Percentiles rank a stretch among this genome's conserved stretches.
Conservation (phyloP, 345 rosid species). For the Trapa incisa region DNA sequence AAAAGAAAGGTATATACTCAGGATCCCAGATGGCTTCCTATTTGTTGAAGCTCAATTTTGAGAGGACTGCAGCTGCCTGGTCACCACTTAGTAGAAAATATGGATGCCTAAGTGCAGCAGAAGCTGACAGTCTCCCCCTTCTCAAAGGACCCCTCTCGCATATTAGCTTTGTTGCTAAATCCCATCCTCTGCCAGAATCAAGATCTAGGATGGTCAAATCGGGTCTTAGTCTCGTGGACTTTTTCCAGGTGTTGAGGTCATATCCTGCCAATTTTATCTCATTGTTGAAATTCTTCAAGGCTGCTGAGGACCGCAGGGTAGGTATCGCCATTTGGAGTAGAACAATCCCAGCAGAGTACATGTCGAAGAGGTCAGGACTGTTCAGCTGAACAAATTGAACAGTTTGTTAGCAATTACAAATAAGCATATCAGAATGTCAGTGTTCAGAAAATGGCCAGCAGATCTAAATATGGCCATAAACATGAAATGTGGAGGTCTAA, state of each 20-base stretch:
- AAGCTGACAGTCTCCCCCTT: conserved; percentile 84
- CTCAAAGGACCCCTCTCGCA: conserved; percentile 69
- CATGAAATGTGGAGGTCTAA: background rate
- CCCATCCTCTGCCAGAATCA: conserved; percentile 96
- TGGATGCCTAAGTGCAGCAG: conserved; percentile 86
- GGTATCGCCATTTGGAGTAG: conserved; percentile 95
- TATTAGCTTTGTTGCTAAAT: conserved; percentile 68
- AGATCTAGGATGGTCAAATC: conserved; percentile 73
- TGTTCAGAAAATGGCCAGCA: background rate
- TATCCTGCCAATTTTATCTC: conserved; percentile 49
- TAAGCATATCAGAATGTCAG: background rate
- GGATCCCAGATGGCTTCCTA: conserved; percentile 11
- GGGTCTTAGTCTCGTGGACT: conserved; percentile 53
- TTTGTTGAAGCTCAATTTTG: conserved; percentile 55
- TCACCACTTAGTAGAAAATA: conserved; percentile 85
- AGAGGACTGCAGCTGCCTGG: conserved; percentile 85
- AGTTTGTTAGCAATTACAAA: background rate
- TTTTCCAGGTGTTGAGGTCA: conserved; percentile 69
- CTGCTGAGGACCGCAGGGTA: conserved; percentile 45
- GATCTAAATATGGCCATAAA: background rate
- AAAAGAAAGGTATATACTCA: conserved; percentile 12
- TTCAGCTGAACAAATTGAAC: conserved; percentile 44
- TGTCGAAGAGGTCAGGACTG: conserved; percentile 91
- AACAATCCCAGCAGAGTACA: conserved; percentile 80
- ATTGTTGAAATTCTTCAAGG: conserved; percentile 67